A percentile compares a stretch with the other conserved stretches of the same genome.
Conservation (phyloP, 2,329 filamentous ascomycete species). For the Pseudogymnoascus sp. region DNA sequence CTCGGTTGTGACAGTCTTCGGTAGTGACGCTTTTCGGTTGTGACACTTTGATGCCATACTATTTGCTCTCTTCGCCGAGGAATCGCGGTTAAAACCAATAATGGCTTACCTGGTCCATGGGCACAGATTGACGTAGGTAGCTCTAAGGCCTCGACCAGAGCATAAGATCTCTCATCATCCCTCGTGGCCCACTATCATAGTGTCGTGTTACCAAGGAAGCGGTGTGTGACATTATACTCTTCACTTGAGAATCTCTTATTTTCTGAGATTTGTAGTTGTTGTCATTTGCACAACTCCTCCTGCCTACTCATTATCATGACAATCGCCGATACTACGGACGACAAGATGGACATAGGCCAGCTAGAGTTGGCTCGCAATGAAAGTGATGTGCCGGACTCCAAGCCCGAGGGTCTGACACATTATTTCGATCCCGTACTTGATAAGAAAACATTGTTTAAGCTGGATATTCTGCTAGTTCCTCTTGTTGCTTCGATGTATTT, state of each 20-base stretch:
- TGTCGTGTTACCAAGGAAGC: background rate
- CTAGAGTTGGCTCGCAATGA: background rate
- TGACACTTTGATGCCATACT: slow-evolving; percentile 41
- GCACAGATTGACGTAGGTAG: background rate
- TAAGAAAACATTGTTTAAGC: background rate
- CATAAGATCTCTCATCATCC: background rate
- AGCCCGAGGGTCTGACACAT: background rate
- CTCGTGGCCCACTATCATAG: background rate
- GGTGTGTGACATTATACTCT: background rate
- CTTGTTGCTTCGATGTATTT: slow-evolving; percentile 40
- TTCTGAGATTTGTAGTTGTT: background rate
- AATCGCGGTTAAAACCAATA: slow-evolving; percentile 10
- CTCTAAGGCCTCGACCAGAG: background rate
- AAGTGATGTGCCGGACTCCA: background rate
- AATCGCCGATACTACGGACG: slow-evolving; percentile 12
- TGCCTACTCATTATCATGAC: slow-evolving; percentile 33
- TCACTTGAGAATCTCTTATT: slow-evolving; percentile 34
- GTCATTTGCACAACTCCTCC: background rate
- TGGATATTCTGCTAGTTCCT: slow-evolving; percentile 8
- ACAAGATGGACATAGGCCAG: background rate
- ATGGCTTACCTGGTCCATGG: background rate
- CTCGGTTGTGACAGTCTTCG: background rate
- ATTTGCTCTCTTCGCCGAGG: slow-evolving; percentile 41
- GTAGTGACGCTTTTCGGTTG: slow-evolving; percentile 40
- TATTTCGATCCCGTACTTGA: background rate